Conservation (phyloP, 2,329 filamentous ascomycete genomes). For the Beauveria brongniartii region DNA sequence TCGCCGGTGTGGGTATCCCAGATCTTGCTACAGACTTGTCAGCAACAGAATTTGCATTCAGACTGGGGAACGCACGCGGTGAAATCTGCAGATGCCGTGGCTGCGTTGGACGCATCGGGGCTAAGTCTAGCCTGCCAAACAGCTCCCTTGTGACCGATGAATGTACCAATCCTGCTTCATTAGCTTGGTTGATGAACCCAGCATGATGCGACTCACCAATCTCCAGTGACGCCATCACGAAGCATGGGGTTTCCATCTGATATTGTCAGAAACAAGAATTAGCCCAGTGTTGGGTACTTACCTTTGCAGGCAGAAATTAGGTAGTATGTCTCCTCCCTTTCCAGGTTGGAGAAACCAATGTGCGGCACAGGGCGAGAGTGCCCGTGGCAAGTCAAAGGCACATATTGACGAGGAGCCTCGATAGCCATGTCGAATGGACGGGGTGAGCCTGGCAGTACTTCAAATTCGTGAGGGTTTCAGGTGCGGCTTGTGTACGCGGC, state of each 20-base stretch:
- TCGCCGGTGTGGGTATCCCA: slow-evolving; percentile 97
- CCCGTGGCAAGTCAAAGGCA: slow-evolving; percentile 88
- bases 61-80: slow-evolving; percentile 57
- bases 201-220: slow-evolving; percentile 54
- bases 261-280: slow-evolving; percentile 17
- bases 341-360: slow-evolving; percentile 76
- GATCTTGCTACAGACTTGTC: slow-evolving; percentile 60
- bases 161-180: slow-evolving; percentile 91
- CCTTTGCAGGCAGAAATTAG: slow-evolving; percentile 91
- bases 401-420: slow-evolving; percentile 49
- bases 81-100: slow-evolving; percentile 93
- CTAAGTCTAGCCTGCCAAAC: slow-evolving; percentile 94
- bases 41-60: slow-evolving; percentile 17
- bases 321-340: slow-evolving; percentile 80
- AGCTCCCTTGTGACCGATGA: slow-evolving; percentile 95
- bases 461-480: not conserved
- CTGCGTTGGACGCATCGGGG: slow-evolving; percentile 77
- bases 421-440: slow-evolving; percentile 23
- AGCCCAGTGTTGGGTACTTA: slow-evolving; percentile 25
- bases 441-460: not conserved
- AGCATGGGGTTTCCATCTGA: slow-evolving; percentile 97
- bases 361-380: slow-evolving; percentile 90
- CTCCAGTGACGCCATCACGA: slow-evolving; percentile 87
- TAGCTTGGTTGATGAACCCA: slow-evolving; percentile 15
- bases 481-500: not conserved